Evolutionary conservation across 2,329 filamentous ascomycete genomes (phyloP).

Genomic region (Cercospora sp.): DNA sequence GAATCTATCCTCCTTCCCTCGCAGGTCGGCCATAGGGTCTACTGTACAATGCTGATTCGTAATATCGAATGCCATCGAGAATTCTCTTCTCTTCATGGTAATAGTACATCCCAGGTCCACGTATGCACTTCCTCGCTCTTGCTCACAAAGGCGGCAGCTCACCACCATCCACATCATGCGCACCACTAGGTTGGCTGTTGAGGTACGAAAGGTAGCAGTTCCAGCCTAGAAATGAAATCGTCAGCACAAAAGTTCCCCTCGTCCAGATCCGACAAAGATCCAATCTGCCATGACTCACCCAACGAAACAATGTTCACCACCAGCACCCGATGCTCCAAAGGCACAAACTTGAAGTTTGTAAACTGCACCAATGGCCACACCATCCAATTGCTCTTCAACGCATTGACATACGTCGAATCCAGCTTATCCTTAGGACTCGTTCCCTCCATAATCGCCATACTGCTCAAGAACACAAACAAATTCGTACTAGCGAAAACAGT

Average conservation of each 20-base stretch:
- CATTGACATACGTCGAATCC: slow-evolving; percentile 66
- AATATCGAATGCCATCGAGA: not conserved
- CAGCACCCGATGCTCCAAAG: slow-evolving; percentile 77
- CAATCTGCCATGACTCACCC: slow-evolving; percentile 49
- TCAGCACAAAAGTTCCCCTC: slow-evolving; percentile 16
- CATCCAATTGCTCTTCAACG: slow-evolving; percentile 80
- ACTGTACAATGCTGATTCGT: not conserved
- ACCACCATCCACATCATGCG: slow-evolving; percentile 21
- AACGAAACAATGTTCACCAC: slow-evolving; percentile 81
- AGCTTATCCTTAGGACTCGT: slow-evolving; percentile 67
- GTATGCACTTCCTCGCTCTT: not conserved
- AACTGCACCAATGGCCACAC: slow-evolving; percentile 85
- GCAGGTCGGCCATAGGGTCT: not conserved
- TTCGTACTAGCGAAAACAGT: slow-evolving; percentile 80
- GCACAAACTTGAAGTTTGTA: slow-evolving; percentile 84
- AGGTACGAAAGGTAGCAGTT: slow-evolving; percentile 61
- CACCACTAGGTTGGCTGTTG: slow-evolving; percentile 45
- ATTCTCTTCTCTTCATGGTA: not conserved
- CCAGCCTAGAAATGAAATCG: slow-evolving; percentile 48
- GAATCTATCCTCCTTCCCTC: not conserved
- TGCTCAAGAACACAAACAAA: slow-evolving; percentile 76
- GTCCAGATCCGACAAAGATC: not conserved
- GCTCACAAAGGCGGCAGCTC: slow-evolving; percentile 16
- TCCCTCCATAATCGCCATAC: slow-evolving; percentile 64
- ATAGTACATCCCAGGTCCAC: not conserved